Base-by-base conservation (phyloP, 805 yeast genomes). In the Dipodascus albidus region DNA sequence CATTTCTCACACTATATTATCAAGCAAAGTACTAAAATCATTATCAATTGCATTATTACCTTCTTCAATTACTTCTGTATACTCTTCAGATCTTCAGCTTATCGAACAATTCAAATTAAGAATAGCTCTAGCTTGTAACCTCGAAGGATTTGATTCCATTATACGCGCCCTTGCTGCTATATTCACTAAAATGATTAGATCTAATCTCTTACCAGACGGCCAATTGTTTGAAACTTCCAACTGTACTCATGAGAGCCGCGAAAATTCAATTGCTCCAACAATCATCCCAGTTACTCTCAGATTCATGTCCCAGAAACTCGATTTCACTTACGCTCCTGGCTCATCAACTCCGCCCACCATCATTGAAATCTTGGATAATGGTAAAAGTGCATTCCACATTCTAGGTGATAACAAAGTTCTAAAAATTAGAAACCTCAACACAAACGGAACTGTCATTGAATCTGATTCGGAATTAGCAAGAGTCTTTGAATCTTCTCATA, bases 281-380 rank as follows among this genome's bases (percentile, higher is more conserved):
- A n/a, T 52, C 42, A 3, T 65, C 33, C 60, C 63, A 17, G 69
- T 66, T 24, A 66, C 69, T 17, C 55, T 69, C 15, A 57, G 64
- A 33, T 69, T 59, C 55, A 57, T 59, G 58, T 59, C 57, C 52
- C 56, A 58, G 47, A 53, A 53, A 23, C 75, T 89, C 52, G 77
- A 81, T 48, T 84, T 90, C 62, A 76, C 79, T 2, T 90, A 77
- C 65, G 79, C 85, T 14, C 74, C 80, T 2, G 67, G 74, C 49
- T 78, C 80, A 57, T 79, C 84, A 48, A 84, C 95, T 0, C 84
- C 95, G 3, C 98, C 98, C 1, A 83, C 93, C 0, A 70, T 82
- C 42, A 62, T 75, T 24, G 98, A 90, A 67, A 68, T 90, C n/a
- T 60, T 88, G 11, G 86, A 85, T 54, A 89, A 88, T 64, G 88